Conservation (phyloP, 2,329 filamentous ascomycete genomes). For the Blastomyces parvus region DNA sequence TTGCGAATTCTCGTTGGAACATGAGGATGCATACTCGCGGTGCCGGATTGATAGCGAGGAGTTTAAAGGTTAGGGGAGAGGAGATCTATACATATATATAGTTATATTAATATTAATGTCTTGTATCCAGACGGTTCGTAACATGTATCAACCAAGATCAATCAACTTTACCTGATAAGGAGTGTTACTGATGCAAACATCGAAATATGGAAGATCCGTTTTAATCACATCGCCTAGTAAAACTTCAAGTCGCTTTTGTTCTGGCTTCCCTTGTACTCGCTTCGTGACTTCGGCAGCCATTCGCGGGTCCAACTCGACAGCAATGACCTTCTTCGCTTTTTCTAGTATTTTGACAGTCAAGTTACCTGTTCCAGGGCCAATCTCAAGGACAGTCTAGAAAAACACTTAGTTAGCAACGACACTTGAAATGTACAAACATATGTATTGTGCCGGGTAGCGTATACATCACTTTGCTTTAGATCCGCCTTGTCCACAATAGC, state of each 20-base stretch:
- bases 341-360: conserved; percentile 83
- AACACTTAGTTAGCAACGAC: conserved; percentile 6
- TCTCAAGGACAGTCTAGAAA: conserved; percentile 67
- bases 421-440: neutral
- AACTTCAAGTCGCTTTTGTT: conserved; percentile 75
- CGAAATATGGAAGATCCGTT: conserved; percentile 66
- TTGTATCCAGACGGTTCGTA: neutral
- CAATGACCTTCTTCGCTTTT: conserved; percentile 71
- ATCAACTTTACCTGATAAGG: conserved; percentile 49
- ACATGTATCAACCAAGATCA: neutral
- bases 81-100: conserved; percentile 56
- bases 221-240: conserved; percentile 91
- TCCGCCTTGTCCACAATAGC: conserved; percentile 78
- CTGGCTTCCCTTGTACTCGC: conserved; percentile 80
- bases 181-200: conserved; percentile 75
- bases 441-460: conserved; percentile 11
- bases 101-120: conserved; percentile 8
- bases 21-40: conserved; percentile 82
- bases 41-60: conserved; percentile 70
- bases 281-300: conserved; percentile 95
- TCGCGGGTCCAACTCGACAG: conserved; percentile 86
- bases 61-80: conserved; percentile 81
- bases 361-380: conserved; percentile 78
- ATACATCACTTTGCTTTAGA: conserved; percentile 71
- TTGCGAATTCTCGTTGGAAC: conserved; percentile 92